Evolutionary conservation across 192 early-diverging fungal genomes (phyloP).

Genomic region (Kickxella alabastrina): DNA sequence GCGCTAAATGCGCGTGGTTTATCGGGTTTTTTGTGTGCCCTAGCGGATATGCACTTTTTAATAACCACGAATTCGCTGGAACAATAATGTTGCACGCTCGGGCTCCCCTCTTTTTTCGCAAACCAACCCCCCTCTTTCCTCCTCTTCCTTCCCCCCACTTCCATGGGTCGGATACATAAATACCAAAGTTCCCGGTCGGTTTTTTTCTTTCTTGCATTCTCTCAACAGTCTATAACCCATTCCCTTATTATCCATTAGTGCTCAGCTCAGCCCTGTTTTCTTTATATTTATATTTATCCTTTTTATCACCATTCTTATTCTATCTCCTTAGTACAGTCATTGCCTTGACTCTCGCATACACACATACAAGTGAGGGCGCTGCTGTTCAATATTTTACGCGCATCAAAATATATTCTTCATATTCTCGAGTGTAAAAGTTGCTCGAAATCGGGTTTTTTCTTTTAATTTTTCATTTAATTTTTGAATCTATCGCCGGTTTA

Average conservation of each 20-base stretch:
- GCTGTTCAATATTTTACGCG: no score
- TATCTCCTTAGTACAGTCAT: no score
- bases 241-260: no score
- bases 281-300: neutral
- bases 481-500: neutral
- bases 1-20: constrained; percentile 25
- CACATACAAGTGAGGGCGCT: no score
- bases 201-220: constrained; percentile 1
- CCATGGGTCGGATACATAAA: constrained; percentile 32
- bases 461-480: no score
- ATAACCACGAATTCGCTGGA: no score
- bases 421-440: no score
- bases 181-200: constrained; percentile 39
- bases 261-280: neutral
- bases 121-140: no score
- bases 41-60: neutral
- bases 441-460: no score
- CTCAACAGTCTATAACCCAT: constrained; percentile 2
- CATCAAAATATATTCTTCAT: no score
- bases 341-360: no score
- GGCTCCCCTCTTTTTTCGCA: no score
- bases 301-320: neutral
- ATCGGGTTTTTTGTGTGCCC: constrained; percentile 8
- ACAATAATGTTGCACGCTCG: constrained; percentile 51
- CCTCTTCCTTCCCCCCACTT: constrained; percentile 25